Conservation (phyloP, 2,329 filamentous ascomycete genomes). For the Pseudonectria foliicola region DNA sequence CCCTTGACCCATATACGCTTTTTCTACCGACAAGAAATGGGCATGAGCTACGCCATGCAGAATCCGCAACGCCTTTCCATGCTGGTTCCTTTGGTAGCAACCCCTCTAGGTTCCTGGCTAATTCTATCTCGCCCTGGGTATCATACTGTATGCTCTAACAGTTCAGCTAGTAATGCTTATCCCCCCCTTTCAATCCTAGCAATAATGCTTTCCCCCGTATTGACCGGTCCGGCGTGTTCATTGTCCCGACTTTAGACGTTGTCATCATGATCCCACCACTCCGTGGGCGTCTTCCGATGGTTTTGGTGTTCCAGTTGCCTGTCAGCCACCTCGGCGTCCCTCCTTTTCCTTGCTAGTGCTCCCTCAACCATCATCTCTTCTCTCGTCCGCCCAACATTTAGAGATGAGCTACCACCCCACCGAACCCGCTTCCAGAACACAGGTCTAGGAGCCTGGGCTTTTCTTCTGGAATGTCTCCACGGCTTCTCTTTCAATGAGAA, state of each 20-base stretch:
- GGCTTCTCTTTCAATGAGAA: slow-evolving; percentile 66
- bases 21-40: too few species aligned
- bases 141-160: slow-evolving; percentile 4
- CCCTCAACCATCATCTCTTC: slow-evolving; percentile 48
- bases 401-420: slow-evolving; percentile 4
- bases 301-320: slow-evolving; percentile 19
- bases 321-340: slow-evolving; percentile 39
- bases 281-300: slow-evolving; percentile 8
- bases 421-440: slow-evolving; percentile 11
- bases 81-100: slow-evolving; percentile 4
- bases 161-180: too few species aligned
- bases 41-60: neutral
- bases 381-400: slow-evolving; percentile 36
- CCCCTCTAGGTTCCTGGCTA: slow-evolving; percentile 2
- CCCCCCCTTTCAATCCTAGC: neutral
- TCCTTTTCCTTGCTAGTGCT: slow-evolving; percentile 37
- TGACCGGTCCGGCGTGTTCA: neutral
- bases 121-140: slow-evolving; percentile 10
- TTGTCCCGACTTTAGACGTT: slow-evolving; percentile 1
- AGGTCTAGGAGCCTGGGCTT: slow-evolving; percentile 5
- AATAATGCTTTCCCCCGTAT: neutral
- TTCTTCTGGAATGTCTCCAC: slow-evolving; percentile 39
- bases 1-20: too few species aligned
- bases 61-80: slow-evolving; percentile 12
- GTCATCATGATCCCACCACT: slow-evolving; percentile 26